Evolutionary conservation across 2,329 filamentous ascomycete species (phyloP).

Genomic region (Apiospora hydei): DNA sequence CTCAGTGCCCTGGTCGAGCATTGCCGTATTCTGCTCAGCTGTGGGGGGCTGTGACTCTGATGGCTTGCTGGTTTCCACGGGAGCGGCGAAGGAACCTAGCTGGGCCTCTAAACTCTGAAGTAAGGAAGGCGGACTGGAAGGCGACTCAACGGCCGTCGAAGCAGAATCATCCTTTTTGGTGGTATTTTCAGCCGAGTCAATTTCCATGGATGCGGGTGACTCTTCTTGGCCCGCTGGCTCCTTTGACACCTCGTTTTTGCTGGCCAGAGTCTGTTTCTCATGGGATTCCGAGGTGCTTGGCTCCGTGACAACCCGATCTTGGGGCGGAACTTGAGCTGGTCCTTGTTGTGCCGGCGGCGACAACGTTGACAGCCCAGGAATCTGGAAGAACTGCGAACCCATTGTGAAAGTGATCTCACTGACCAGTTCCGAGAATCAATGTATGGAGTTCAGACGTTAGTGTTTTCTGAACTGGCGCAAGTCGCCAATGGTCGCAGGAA

Average conservation of each 20-base stretch:
- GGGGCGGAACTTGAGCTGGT: background rate
- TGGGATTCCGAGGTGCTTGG: background rate
- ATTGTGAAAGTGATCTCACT: slow-evolving; percentile 27
- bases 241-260: background rate
- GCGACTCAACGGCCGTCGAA: slow-evolving; percentile 30
- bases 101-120: slow-evolving; percentile 43
- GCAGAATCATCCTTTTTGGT: slow-evolving; percentile 5
- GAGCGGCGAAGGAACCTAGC: slow-evolving; percentile 40
- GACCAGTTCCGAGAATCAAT: background rate
- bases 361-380: slow-evolving; percentile 39
- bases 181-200: slow-evolving; percentile 26
- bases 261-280: background rate
- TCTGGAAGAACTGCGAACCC: slow-evolving; percentile 34
- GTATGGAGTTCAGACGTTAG: background rate
- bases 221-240: background rate
- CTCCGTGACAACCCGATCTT: background rate
- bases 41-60: slow-evolving; percentile 26
- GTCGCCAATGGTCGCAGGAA: background rate
- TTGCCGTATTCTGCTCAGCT: slow-evolving; percentile 30
- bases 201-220: slow-evolving; percentile 27
- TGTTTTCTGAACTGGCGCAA: background rate
- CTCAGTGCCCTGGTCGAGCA: slow-evolving; percentile 15
- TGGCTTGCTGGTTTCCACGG: background rate
- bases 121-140: slow-evolving; percentile 43
- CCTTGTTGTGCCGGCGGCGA: slow-evolving; percentile 24